Evolutionary conservation across 257 asterid genomes (phyloP), one percentile per base, ranked within the genome.

Genomic region (Solanum peruvianum): DNA sequence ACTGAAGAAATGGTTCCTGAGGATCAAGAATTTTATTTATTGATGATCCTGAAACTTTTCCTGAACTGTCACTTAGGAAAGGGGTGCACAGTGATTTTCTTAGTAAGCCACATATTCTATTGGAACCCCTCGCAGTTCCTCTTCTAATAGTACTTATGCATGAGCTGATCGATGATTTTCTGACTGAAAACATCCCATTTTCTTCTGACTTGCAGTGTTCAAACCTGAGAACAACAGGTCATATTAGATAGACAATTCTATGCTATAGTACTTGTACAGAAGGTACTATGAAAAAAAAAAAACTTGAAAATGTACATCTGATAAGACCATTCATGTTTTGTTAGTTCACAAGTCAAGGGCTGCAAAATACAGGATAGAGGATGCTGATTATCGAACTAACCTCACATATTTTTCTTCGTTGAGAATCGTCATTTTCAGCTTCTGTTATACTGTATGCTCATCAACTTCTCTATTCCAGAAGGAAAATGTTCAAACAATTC

Each of bases 1-100:
- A 87, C 84, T 88, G 93, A 52, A 92, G 91, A 88, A 91, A 94
- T 33, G 89, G 69, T 27, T 86, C 93, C 62, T 93, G 98, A 13
- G 98, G 96, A 86, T 93, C 93, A 71, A 92, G 90, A 87, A 92
- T 62, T 33, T 66, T 88, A 45, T 64, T 88, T 4, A 66, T 25
- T 45, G 41, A 78, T 78, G 64, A 45, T 44, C 39, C 84, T 14
- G 84, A 78, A 21, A 73, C 67, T 58, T 67, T 73, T 78, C 33
- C 27, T 13, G 64, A 81, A 84, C 69, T 77, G 77, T 49, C 82
- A 70, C 60, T 71, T 72, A 29, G 78, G 12, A 88, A 45, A 33
- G 73, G 71, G 45, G 71, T 62, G 47, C 73, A 60, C 2, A 62
- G 58, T 9, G 92, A 85, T 27, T 58, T 90, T 72, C 84, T 88